Base-by-base conservation (phyloP, 768 basidiomycete genomes). In the Lactarius evosmus region DNA sequence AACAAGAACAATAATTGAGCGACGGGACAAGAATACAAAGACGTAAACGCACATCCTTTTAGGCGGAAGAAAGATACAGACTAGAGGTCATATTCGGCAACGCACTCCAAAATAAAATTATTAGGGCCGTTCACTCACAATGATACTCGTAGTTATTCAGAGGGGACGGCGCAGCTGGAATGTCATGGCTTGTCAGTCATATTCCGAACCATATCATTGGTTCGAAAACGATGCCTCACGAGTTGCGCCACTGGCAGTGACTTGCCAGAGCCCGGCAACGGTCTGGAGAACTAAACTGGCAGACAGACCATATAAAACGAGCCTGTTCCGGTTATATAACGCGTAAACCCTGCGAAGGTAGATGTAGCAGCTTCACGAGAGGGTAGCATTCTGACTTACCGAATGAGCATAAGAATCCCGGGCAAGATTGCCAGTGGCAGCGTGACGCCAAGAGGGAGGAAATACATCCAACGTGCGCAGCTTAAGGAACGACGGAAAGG, bases 361-460 rank as follows among this genome's bases (percentile, higher is more conserved):
- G 2, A 50, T n/a, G 22, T 4, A 51, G 30, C 30, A 32, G 25
- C 38, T n/a, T 38, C 62, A 16, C 3, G n/a, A 46, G 44, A 19
- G 25, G 16, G 3, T 11, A 30, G n/a, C 7, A n/a, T 17, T n/a
- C 16, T 27, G 29, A 40, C 53, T 58, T 22, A 66, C 67, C 67
- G 60, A 44, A 68, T 59, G 58, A 68, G 60, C 67, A 68, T 68
- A 25, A 68, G 57, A 1, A 68, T 56, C 22, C 67, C 67, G n/a
- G 67, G 65, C 38, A 66, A 51, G 22, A 68, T 8, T 12, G 58
- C 58, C 9, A 68, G 46, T 40, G 67, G 67, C 30, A 68, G 49
- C 12, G 65, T 62, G 32, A 68, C n/a, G 25, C 65, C 67, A 46
- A 68, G 53, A 34, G 67, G 67, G 16, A 68, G 65, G 58, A 68